These are phyloP conservation scores for Salvia rosmarinus DNA, from an alignment of 257 asterid species.

Conservation along the genomic window DNA sequence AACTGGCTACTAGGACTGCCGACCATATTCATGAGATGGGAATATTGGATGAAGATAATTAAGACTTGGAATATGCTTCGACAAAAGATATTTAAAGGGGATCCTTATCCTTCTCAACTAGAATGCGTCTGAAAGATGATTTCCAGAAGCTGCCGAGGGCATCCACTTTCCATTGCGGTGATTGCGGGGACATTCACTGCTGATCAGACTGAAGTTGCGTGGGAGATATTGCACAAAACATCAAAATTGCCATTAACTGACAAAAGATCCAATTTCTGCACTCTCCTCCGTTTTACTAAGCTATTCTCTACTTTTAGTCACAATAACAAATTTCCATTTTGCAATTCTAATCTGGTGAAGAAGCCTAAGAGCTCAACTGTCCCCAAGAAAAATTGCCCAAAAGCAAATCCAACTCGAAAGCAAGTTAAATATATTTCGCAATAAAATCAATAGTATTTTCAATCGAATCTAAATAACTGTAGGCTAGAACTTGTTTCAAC, in stretches of 20 bases:
- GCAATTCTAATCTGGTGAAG: neutral
- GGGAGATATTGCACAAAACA: neutral
- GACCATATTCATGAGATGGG: neutral
- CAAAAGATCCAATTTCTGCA: slow-evolving; percentile 14
- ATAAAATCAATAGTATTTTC: neutral
- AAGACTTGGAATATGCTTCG: neutral
- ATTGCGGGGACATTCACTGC: neutral
- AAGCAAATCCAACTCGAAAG: slow-evolving; percentile 7
- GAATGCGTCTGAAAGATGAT: neutral
- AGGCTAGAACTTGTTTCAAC: neutral
- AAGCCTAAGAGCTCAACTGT: neutral
- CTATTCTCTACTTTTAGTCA: neutral
- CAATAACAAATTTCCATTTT: neutral
- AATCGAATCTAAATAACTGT: neutral
- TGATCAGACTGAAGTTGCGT: slow-evolving; percentile 3
- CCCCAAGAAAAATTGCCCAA: neutral
- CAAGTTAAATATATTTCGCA: neutral
- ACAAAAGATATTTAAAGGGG: neutral
- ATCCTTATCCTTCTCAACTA: neutral
- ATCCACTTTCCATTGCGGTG: neutral
- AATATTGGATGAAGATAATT: neutral
- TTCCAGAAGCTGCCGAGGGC: neutral
- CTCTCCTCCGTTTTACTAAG: neutral
- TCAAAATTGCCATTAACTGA: neutral
- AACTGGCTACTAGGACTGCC: too few relatives aligned